Evolutionary conservation across 331 rosid genomes (phyloP), one percentile per base, ranked within the genome.

Genomic region (Cydonia oblonga): DNA sequence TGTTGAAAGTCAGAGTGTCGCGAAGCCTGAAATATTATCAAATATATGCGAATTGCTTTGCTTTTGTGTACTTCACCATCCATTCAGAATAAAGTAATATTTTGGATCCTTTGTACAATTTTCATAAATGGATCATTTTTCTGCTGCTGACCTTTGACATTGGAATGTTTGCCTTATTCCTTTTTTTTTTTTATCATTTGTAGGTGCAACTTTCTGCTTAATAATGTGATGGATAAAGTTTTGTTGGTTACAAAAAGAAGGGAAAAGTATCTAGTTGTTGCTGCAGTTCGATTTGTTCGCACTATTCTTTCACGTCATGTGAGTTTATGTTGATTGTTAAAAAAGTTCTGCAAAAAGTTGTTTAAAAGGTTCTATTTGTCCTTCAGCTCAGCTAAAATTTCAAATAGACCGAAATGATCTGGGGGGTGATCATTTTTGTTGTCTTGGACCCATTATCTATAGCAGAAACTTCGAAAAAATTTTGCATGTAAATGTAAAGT

Each of bases 1-100:
- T 72, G 81, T 76, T 67, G 86, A 76, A 74, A 68, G 66, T 75
- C 87, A 53, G 73, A 81, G 67, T 59, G 76, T 73, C 35, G 85
- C 84, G 61, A 95, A 92, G 83, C 97, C 99, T 32, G 99, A 95
- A 91, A 90, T 91, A 80, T 81, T 95, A 78, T 87, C 88, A 14
- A 90, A 90, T 82, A 88, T 95, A 77, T 90, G 96, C 74, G 99
- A 95, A 84, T 78, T 95, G 83, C 86, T 95, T 33, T 95, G 96
- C 90, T 95, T 95, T 84, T 95, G 97, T 70, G 97, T 95, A 70
- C 87, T 91, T 20, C 99, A 95, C 86, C 99, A 95, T 80, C 93
- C 99, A 28, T 91, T 84, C 81, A 88, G 96, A 82, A 95, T 95
- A 88, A 95, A 91, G 99, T 95, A 95, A 83, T 70, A 56, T 76